Conservation (phyloP, 1,139 yeast species). For the Nakaseomyces bracarensis region DNA sequence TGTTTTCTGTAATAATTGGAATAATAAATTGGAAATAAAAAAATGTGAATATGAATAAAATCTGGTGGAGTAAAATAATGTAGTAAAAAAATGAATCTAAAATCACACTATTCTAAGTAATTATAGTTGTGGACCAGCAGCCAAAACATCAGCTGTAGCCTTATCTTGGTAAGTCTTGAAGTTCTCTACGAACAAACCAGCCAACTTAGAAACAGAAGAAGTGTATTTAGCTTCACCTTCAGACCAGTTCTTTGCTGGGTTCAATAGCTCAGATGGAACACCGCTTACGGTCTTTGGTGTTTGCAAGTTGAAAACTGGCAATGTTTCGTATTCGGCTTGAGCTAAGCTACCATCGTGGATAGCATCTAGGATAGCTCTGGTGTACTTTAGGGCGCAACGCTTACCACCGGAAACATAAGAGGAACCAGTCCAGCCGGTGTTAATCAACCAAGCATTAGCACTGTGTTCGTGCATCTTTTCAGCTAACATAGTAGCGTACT, state of each 20-base stretch:
- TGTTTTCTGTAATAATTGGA: background rate
- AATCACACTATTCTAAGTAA: too few relatives aligned
- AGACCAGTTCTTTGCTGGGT: conserved; percentile 82
- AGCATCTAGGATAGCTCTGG: conserved; percentile 92
- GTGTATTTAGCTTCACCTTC: conserved; percentile 61
- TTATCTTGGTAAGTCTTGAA: conserved; percentile 76
- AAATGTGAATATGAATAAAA: background rate
- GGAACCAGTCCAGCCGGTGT: conserved; percentile 98
- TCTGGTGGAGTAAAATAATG: background rate
- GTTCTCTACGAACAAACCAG: conserved; percentile 72
- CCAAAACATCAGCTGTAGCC: conserved; percentile 78
- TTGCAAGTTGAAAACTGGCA: conserved; percentile 80
- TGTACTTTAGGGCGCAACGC: conserved; percentile 96
- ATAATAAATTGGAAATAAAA: background rate
- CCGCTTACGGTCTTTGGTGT: conserved; percentile 76
- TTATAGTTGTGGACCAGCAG: conserved; percentile 70
- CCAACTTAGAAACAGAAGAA: conserved; percentile 66
- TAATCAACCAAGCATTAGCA: conserved; percentile 92
- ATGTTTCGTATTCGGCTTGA: conserved; percentile 70
- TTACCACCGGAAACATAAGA: conserved; percentile 90
- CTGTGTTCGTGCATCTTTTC: conserved; percentile 85
- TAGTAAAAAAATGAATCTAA: too few relatives aligned
- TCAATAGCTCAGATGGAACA: conserved; percentile 79
- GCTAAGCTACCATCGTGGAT: conserved; percentile 87
- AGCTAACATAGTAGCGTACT: conserved; percentile 92